A percentile compares a stretch with the other conserved stretches of the same genome.
Conservation (phyloP, 2,329 filamentous ascomycete genomes). For the Colletotrichum plurivorum region DNA sequence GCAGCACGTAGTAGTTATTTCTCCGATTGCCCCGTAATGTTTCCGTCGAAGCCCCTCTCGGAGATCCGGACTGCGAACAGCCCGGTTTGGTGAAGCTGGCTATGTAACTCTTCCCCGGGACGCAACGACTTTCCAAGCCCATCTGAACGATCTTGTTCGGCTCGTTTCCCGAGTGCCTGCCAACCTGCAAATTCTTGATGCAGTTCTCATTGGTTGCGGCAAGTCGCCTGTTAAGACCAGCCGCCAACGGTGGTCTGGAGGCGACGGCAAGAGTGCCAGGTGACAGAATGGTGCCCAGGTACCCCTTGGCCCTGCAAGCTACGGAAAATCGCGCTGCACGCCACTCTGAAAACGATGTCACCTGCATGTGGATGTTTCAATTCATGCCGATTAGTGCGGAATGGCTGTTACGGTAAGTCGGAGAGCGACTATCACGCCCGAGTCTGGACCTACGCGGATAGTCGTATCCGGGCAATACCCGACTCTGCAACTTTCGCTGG, state of each 20-base stretch:
- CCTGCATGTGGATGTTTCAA: neutral
- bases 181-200: neutral
- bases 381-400: neutral
- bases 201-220: neutral
- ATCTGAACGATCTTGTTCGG: too few relatives aligned
- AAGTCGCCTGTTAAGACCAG: neutral
- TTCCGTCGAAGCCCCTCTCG: too few relatives aligned
- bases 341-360: neutral
- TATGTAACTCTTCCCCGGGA: too few relatives aligned
- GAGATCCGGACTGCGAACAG: too few relatives aligned
- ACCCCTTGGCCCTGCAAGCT: constrained; percentile 14
- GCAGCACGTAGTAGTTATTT: too few relatives aligned
- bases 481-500: too few relatives aligned
- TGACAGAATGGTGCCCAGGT: constrained; percentile 3
- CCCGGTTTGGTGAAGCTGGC: too few relatives aligned
- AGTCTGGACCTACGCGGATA: neutral
- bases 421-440: neutral
- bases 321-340: constrained; percentile 1
- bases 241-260: constrained; percentile 1
- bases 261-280: neutral
- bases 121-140: too few relatives aligned
- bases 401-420: neutral
- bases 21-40: too few relatives aligned
- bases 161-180: too few relatives aligned
- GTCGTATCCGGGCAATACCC: too few relatives aligned